A percentile compares a stretch with the other conserved stretches of the same genome.
Conservation (phyloP, 305 asterid species). For the Solanum hybrid region DNA sequence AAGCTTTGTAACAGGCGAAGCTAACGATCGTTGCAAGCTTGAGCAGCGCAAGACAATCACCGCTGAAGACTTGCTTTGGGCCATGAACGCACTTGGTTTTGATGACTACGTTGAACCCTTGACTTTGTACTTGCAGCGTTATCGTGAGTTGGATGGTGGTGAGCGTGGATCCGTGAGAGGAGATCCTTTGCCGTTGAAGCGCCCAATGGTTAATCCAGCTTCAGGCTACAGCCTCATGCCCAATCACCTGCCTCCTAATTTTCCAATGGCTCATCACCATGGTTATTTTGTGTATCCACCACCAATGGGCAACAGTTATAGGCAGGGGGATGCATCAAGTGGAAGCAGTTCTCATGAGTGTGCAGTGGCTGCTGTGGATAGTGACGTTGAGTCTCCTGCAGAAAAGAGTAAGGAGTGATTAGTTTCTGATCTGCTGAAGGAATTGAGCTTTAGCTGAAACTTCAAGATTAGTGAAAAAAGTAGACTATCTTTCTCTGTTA, state of each 20-base stretch:
- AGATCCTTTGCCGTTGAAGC: constrained; percentile 38
- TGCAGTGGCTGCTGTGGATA: constrained; percentile 7
- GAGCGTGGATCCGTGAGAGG: constrained; percentile 55
- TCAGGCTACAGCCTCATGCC: background rate
- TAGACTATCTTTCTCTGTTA: background rate
- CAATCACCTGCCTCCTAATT: background rate
- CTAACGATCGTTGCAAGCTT: constrained; percentile 62
- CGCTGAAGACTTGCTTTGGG: constrained; percentile 61
- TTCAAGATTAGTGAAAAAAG: background rate
- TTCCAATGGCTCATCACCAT: constrained; percentile 23
- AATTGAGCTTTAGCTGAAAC: background rate
- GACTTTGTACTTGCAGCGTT: constrained; percentile 8
- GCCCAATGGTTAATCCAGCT: background rate
- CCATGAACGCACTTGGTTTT: constrained; percentile 60
- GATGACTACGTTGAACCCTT: constrained; percentile 15
- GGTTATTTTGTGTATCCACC: constrained; percentile 28
- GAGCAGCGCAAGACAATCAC: constrained; percentile 72
- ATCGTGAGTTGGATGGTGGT: constrained; percentile 52
- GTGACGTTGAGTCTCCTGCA: background rate
- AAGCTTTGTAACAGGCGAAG: constrained; percentile 63
- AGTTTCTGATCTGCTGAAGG: background rate
- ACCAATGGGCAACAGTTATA: background rate
- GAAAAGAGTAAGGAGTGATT: background rate
- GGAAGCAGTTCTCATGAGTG: constrained; percentile 32
- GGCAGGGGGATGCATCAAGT: constrained; percentile 3